A percentile compares a stretch with the other conserved stretches of the same genome.
Evolutionary conservation across 108 stramenopile species (phyloP).

Genomic region (Cyclostephanos invisitatus): DNA sequence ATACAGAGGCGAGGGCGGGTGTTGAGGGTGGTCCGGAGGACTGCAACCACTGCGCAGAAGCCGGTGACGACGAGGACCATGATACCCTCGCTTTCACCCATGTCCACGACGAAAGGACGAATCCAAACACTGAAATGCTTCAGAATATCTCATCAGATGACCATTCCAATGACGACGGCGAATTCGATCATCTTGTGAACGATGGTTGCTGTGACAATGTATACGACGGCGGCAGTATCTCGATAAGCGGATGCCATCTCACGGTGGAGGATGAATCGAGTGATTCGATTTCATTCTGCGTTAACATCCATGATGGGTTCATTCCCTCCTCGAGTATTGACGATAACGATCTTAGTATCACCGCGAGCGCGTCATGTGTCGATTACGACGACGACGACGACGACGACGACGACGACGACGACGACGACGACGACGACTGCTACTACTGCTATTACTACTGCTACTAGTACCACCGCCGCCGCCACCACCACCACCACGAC

Average conservation of each 20-base stretch:
- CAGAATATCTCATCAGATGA: no score
- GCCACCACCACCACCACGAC: no score
- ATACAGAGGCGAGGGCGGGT: no score
- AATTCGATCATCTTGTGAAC: not conserved
- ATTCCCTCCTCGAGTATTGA: not conserved
- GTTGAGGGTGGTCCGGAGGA: not conserved
- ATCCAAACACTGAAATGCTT: no score
- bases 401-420: not conserved
- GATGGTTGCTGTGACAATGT: not conserved
- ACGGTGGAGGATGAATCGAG: not conserved
- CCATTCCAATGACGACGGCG: not conserved
- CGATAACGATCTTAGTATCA: conserved; percentile 14
- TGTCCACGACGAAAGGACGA: no score
- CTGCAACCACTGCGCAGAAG: not conserved
- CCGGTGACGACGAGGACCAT: not conserved
- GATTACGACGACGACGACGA: conserved; percentile 1
- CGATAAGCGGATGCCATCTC: not conserved
- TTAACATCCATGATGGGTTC: conserved; percentile 7
- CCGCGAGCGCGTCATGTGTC: conserved; percentile 5
- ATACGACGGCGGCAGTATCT: not conserved
- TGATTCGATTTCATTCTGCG: conserved; percentile 6
- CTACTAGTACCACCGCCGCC: no score
- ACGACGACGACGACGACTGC: not conserved
- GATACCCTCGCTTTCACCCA: not conserved
- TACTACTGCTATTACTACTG: no score